Conservation (phyloP, 352 stramenopile species). For the Saprolegnia diclina region DNA sequence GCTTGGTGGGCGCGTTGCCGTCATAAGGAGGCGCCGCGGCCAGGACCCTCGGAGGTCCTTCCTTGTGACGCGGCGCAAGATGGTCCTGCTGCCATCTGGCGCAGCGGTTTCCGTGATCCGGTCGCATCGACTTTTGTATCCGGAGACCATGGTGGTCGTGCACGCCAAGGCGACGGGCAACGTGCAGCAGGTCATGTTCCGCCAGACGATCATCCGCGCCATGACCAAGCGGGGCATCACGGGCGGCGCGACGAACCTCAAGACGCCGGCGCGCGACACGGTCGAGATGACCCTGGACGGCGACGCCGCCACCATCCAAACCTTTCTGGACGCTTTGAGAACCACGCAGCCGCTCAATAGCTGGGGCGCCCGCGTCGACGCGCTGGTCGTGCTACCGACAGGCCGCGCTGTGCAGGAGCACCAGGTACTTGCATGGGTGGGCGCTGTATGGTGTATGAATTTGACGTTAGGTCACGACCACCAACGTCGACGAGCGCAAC, state of each 20-base stretch:
- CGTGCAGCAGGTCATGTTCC: constrained; percentile 81
- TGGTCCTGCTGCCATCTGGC: too few species aligned
- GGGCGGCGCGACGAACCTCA: constrained; percentile 66
- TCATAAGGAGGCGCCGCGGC: too few species aligned
- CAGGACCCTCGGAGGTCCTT: too few species aligned
- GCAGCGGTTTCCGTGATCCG: too few species aligned
- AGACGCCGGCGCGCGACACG: constrained; percentile 38
- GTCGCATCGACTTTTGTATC: too few species aligned
- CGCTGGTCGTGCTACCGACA: constrained; percentile 19
- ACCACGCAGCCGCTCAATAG: constrained; percentile 53
- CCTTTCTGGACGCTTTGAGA: constrained; percentile 42
- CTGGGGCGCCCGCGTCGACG: constrained; percentile 46
- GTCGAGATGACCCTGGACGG: constrained; percentile 59
- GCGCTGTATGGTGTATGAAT: constrained; percentile 13
- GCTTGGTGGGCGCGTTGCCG: too few species aligned
- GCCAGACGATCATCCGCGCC: constrained; percentile 68
- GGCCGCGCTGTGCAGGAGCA: constrained; percentile 44
- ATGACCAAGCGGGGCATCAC: constrained; percentile 58
- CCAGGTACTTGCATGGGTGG: constrained; percentile 22
- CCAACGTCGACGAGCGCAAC: constrained; percentile 49
- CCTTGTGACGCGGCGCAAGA: too few species aligned
- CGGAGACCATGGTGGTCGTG: background rate
- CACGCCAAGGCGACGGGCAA: constrained; percentile 46
- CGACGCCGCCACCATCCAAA: constrained; percentile 36
- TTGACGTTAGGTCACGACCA: constrained; percentile 62